Base-by-base conservation (phyloP, 75 land plant genomes). In the Azolla pinnata region DNA sequence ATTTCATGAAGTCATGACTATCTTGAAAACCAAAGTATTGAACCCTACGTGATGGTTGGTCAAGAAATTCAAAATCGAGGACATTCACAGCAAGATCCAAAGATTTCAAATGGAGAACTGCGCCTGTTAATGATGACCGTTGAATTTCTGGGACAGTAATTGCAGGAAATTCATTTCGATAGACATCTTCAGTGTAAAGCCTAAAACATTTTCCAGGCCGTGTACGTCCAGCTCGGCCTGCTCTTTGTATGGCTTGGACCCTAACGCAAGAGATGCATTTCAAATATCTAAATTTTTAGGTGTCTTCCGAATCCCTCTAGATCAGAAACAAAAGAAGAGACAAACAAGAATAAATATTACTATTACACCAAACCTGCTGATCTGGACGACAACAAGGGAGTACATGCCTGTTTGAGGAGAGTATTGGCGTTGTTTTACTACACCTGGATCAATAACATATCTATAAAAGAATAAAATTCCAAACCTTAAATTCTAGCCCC, bases 181-280 rank as follows among this genome's bases (percentile, higher is more conserved):
- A 95, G 1, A 72, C 71, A 27, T 48, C 28, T 24, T 71, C 46
- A 17, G 97, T 74, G 53, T 90, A 95, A 0, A 90, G 67, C 14
- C 99, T 75, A 51, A 86, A 95, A 60, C 99, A 95, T 52, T 82
- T 95, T 16, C 99, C 99, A 63, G 97, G 85, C 55, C 97, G 74
- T 29, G 99, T 95, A 67, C 99, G 72, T 52, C 99, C 99, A 60
- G 99, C 99, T 68, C 99, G 58, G 5, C 99, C 99, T 31, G 91
- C 86, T 28, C 99, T 74, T 46, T 95, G 99, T 60, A 75, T 83
- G 31, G 99, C 97, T 68, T 95, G 99, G 30, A 95, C 97, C 57
- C 93, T 88, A 52, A n/a, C n/a, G n/a, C n/a, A n/a, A n/a, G n/a
- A n/a, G n/a, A n/a, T n/a, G n/a, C n/a, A n/a, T n/a, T n/a, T n/a